Base-by-base conservation (phyloP, 148 eudicot species). In the Vaccinium myrtillus region DNA sequence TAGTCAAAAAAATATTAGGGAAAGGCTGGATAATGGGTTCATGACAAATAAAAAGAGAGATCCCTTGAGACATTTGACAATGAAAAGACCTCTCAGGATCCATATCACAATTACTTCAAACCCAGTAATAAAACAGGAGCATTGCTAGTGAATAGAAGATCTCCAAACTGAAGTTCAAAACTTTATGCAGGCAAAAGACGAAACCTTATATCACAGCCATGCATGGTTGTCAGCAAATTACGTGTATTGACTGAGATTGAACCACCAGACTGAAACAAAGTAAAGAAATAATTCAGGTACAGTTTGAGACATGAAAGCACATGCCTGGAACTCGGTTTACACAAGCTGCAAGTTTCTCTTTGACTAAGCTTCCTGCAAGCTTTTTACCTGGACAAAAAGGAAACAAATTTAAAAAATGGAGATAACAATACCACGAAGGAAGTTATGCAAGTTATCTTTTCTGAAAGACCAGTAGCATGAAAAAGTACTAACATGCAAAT, bases 261-360 rank as follows among this genome's bases (percentile, higher is more conserved):
- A 65, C 36, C 78, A 51, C 11, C 5, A 53, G 54, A n/a, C n/a
- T 19, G 27, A 83, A 75, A 36, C 4, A 56, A 83, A 27, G 43
- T 69, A 4, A 55, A 50, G 23, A 50, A 75, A 43, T 2, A 9
- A 8, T 3, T 12, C 56, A 23, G 14, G 70, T 39, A 75, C 43
- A 61, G 46, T 13, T 14, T 58, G 74, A 76, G 55, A 61, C 6
- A 71, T 75, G 67, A 10, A 79, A 69, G 77, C 81, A 88, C 90
- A 48, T 84, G 86, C 98, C 98, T 93, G 98, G 98, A n/a, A 96
- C 98, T 84, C 94, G 87, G 81, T 96, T 96, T 9, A 96, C 98
- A 87, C 99, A 97, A 61, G 99, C 99, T 80, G 99, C 98, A 84
- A 97, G 99, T 83, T 92, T 95, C 84, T 87, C 98, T 85, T 93